Base-by-base conservation (phyloP, 441 rosid genomes). In the Omphalea diandra region DNA sequence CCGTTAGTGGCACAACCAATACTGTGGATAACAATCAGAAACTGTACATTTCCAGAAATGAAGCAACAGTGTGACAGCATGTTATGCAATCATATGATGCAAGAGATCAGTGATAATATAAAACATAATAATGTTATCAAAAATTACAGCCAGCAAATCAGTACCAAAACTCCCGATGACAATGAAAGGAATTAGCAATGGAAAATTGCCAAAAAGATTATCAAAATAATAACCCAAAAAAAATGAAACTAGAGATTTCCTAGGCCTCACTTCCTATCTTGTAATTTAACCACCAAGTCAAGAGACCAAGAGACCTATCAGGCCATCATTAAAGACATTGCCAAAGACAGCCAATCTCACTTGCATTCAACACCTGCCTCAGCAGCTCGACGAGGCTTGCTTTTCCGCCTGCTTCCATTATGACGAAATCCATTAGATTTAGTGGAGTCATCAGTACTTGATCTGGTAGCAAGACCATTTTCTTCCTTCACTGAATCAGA, bases 361-460 rank as follows among this genome's bases (percentile, higher is more conserved):
- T 82, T 87, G 91, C 98, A 95, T 69, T 90, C 97, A 53, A 95
- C 95, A 60, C 85, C 94, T 55, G 92, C 96, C 83, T 90, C 98
- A 22, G 99, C 99, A 58, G 99, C 99, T 64, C 99, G 73, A 43
- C 92, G 90, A 72, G 99, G 99, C 80, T 89, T 95, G 80, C 68
- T 90, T 83, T 95, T 95, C 76, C 99, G 78, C 81, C 99, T 88
- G 74, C 98, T 95, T 66, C 97, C 95, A 68, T 78, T 87, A 7
- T 84, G 94, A 57, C 99, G 85, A 73, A 87, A 95, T 32, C 99
- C 99, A 63, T 74, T 80, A 31, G 93, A 82, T 83, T 87, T 93
- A 40, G 71, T 67, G 0, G 86, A 79, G 69, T 94, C 94, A 76
- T 87, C 87, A 0, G 87, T 80, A 74, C 89, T 83, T 52, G 89